Percentiles rank a stretch among this genome's conserved stretches.
These are phyloP conservation scores for Hirsutella minnesotensis DNA, from an alignment of 2,329 filamentous ascomycete species.

Conservation along the genomic window DNA sequence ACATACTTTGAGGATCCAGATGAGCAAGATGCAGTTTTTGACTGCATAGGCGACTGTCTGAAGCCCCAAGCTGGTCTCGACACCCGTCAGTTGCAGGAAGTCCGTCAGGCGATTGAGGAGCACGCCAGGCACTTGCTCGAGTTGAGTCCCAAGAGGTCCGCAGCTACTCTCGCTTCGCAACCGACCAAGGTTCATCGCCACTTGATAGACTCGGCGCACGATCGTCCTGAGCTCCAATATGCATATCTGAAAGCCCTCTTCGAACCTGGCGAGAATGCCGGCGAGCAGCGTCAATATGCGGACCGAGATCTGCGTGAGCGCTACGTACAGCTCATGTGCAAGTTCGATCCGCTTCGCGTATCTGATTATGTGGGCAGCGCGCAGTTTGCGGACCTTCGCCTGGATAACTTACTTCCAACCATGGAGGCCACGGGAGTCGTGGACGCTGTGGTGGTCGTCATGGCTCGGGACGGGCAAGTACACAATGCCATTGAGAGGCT, in stretches of 20 bases:
- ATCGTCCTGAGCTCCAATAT: slow-evolving; percentile 56
- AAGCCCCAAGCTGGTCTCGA: slow-evolving; percentile 49
- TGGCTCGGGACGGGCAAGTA: slow-evolving; percentile 79
- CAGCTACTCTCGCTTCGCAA: slow-evolving; percentile 49
- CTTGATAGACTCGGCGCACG: slow-evolving; percentile 49
- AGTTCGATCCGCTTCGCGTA: slow-evolving; percentile 69
- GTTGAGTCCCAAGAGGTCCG: slow-evolving; percentile 54
- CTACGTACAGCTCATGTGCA: slow-evolving; percentile 87
- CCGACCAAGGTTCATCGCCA: slow-evolving; percentile 54
- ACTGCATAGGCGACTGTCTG: slow-evolving; percentile 66
- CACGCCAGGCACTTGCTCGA: slow-evolving; percentile 55
- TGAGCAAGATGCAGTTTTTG: slow-evolving; percentile 64
- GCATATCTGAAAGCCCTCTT: slow-evolving; percentile 66
- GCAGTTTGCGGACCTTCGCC: slow-evolving; percentile 63
- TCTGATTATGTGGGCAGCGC: slow-evolving; percentile 71
- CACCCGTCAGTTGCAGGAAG: slow-evolving; percentile 59
- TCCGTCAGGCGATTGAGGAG: slow-evolving; percentile 53
- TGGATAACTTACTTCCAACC: slow-evolving; percentile 70
- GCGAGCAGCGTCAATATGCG: slow-evolving; percentile 19
- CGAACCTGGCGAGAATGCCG: slow-evolving; percentile 39
- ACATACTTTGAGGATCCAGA: slow-evolving; percentile 78
- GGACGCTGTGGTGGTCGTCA: slow-evolving; percentile 82
- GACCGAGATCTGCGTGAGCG: slow-evolving; percentile 60
- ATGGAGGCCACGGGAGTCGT: slow-evolving; percentile 86
- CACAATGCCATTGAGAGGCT: slow-evolving; percentile 75